phyloP scores from a whole-genome alignment of 768 basidiomycete genomes.

The Hygrocybe punicea region DNA sequence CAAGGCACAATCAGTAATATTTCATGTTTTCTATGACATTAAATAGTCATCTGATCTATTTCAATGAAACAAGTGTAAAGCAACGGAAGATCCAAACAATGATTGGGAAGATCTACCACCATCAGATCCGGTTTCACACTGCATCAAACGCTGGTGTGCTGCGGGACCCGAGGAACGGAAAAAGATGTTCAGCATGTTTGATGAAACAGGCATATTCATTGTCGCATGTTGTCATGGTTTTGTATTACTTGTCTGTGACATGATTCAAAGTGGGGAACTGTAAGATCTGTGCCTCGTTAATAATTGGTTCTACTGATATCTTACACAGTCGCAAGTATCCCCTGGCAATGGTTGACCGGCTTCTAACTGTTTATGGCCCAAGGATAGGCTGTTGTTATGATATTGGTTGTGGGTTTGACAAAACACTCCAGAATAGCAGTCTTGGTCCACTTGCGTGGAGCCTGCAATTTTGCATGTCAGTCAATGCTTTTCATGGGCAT shows the following conservation, averaged over 20 bases:
- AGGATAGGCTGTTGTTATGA: constrained; percentile 18
- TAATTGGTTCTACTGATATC: not conserved
- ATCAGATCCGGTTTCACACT: constrained; percentile 13
- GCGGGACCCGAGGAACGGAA: constrained; percentile 15
- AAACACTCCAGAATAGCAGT: constrained; percentile 16
- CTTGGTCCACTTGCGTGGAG: constrained; percentile 12
- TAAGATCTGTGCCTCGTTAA: constrained; percentile 9
- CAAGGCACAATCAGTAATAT: constrained; percentile 1
- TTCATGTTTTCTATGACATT: not conserved
- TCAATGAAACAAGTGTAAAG: not conserved
- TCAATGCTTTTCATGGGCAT: constrained; percentile 23
- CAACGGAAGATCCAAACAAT: not conserved
- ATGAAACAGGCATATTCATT: constrained; percentile 29
- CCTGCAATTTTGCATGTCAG: constrained; percentile 6
- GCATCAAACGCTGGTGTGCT: constrained; percentile 11
- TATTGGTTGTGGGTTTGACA: constrained; percentile 23
- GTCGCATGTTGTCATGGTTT: constrained; percentile 24
- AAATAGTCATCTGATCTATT: not conserved
- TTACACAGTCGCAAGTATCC: constrained; percentile 19
- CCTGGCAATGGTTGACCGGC: constrained; percentile 15
- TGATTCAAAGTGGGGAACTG: constrained; percentile 31
- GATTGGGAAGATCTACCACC: constrained; percentile 4
- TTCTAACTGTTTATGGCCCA: constrained; percentile 15
- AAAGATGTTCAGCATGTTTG: constrained; percentile 26
- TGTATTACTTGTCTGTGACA: constrained; percentile 16